These are phyloP conservation scores for Xylaria nigripes DNA, from an alignment of 495 filamentous ascomycete genomes.

Conservation along the genomic window DNA sequence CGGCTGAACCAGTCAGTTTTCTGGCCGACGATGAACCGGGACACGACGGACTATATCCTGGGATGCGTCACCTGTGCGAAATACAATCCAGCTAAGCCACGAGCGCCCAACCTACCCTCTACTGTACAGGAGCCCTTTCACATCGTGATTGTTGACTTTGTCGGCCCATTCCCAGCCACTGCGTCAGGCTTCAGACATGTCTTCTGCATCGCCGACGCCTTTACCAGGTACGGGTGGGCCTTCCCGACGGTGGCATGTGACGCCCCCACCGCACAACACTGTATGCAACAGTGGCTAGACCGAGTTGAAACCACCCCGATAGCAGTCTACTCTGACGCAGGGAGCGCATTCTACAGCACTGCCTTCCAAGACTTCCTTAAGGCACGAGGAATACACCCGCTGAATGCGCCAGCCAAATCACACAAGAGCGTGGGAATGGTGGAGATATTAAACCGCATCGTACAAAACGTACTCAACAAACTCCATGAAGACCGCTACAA, in stretches of 20 bases:
- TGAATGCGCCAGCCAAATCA: neutral
- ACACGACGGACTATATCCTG: neutral
- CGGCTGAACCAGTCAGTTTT: neutral
- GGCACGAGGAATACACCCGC: neutral
- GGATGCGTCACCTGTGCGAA: neutral
- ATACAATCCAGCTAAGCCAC: neutral
- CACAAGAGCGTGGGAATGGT: neutral
- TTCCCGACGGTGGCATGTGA: neutral
- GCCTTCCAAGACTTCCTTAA: neutral
- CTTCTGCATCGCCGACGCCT: neutral
- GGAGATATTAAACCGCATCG: neutral
- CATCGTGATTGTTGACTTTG: neutral
- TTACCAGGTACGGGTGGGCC: neutral
- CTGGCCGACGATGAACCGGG: neutral
- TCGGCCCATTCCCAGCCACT: neutral
- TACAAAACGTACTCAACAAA: neutral
- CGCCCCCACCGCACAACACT: neutral
- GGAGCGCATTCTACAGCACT: neutral
- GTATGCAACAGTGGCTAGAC: neutral
- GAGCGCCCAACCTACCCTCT: neutral
- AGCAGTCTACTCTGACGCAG: neutral
- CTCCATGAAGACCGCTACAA: neutral
- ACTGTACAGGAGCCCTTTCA: neutral
- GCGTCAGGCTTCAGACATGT: neutral
- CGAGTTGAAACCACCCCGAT: neutral